These are phyloP conservation scores for Synchytrium microbalum DNA, from an alignment of 371 early-diverging fungal species.

Conservation along the genomic window DNA sequence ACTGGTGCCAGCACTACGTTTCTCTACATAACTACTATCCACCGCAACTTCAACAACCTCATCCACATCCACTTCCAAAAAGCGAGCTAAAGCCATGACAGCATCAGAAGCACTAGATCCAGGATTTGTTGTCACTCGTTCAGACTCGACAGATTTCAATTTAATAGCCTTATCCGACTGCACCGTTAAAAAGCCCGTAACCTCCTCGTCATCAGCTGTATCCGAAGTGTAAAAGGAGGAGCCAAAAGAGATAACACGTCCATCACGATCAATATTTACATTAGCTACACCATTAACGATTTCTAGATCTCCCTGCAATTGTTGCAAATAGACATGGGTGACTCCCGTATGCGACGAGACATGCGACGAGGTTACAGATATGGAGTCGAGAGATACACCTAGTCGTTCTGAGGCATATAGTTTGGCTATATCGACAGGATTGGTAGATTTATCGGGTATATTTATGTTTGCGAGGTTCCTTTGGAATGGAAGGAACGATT, in stretches of 20 bases:
- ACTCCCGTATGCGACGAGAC: slow-evolving; percentile 30
- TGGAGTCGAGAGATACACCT: not conserved
- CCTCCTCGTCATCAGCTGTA: not conserved
- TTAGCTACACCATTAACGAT: slow-evolving; percentile 41
- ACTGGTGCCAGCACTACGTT: too few species aligned
- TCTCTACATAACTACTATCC: too few species aligned
- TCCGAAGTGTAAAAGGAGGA: slow-evolving; percentile 49
- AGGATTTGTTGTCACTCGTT: not conserved
- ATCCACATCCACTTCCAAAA: not conserved
- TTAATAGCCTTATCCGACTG: not conserved
- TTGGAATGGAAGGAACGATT: not conserved
- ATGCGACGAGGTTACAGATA: slow-evolving; percentile 32
- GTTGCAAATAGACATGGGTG: slow-evolving; percentile 45
- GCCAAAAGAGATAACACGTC: slow-evolving; percentile 64
- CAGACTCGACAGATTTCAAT: not conserved
- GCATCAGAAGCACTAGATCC: not conserved
- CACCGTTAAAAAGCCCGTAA: not conserved
- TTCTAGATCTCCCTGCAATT: slow-evolving; percentile 30
- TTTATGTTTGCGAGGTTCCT: too few species aligned
- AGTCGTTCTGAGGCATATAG: not conserved
- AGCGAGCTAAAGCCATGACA: not conserved
- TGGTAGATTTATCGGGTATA: not conserved
- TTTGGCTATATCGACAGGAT: not conserved
- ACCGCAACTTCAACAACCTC: not conserved
- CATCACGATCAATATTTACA: slow-evolving; percentile 35